A percentile compares a stretch with the other conserved stretches of the same genome.
These are phyloP conservation scores for Ogataea glucozyma DNA, from an alignment of 805 yeast species.

Conservation along the genomic window DNA sequence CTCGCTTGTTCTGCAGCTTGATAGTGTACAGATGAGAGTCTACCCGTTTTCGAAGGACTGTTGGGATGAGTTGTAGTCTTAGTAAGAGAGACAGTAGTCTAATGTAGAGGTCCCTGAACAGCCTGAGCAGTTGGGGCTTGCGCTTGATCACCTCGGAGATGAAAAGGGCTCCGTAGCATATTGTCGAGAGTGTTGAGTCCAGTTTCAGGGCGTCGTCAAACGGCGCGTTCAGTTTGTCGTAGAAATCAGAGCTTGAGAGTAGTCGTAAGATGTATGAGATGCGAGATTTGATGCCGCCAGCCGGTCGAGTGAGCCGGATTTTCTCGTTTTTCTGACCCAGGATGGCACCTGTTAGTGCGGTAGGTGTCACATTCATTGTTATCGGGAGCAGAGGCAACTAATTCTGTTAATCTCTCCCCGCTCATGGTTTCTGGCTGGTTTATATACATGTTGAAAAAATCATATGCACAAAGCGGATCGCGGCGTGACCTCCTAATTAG, in stretches of 20 bases:
- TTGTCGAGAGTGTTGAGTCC: conserved; percentile 36
- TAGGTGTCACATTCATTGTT: too few species aligned
- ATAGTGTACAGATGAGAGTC: too few species aligned
- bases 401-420: background rate
- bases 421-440: conserved; percentile 2
- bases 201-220: conserved; percentile 30
- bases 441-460: conserved; percentile 7
- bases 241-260: conserved; percentile 28
- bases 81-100: too few species aligned
- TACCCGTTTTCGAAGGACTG: too few species aligned
- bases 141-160: conserved; percentile 28
- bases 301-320: too few species aligned
- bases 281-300: too few species aligned
- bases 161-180: conserved; percentile 35
- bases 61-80: too few species aligned
- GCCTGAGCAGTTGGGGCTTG: conserved; percentile 19
- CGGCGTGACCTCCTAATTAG: conserved; percentile 6
- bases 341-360: too few species aligned
- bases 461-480: background rate
- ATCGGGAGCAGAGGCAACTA: background rate
- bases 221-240: conserved; percentile 28
- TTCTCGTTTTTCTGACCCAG: too few species aligned
- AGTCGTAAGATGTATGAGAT: conserved; percentile 24
- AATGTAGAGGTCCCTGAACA: conserved; percentile 5
- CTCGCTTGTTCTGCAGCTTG: background rate